phyloP scores from a whole-genome alignment of 352 stramenopile genomes.

The Globisporangium irregulare region DNA sequence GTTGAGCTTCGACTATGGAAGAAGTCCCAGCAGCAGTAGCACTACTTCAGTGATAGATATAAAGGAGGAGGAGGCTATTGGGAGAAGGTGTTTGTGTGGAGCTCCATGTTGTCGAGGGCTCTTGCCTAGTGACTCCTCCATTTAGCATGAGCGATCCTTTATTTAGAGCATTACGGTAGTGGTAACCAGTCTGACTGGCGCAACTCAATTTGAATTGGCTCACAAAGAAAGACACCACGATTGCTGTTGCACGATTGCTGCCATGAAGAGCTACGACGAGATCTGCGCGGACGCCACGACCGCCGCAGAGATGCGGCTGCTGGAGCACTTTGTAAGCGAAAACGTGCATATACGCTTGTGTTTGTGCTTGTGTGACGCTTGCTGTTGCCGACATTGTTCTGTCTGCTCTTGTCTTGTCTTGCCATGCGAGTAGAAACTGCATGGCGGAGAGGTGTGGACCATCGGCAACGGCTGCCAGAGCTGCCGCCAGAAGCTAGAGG shows the following conservation, averaged over 20 bases:
- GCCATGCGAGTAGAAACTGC: constrained; percentile 37
- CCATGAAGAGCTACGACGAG: constrained; percentile 58
- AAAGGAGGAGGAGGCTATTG: neutral
- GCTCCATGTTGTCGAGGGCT: constrained; percentile 28
- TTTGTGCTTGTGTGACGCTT: neutral
- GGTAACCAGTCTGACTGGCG: neutral
- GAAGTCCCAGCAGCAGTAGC: neutral
- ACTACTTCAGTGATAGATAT: neutral
- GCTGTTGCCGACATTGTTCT: neutral
- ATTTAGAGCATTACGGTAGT: neutral
- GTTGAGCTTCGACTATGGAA: constrained; percentile 66
- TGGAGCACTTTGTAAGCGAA: constrained; percentile 59
- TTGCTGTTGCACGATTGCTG: neutral
- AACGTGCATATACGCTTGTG: neutral
- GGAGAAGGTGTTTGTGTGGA: constrained; percentile 26
- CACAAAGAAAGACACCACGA: neutral
- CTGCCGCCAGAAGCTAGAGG: constrained; percentile 45
- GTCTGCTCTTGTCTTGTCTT: neutral
- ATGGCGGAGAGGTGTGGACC: constrained; percentile 71
- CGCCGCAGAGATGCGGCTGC: constrained; percentile 58
- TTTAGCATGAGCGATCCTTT: constrained; percentile 18
- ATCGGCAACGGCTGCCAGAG: constrained; percentile 56
- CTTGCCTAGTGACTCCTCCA: constrained; percentile 29
- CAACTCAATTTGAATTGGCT: constrained; percentile 3
- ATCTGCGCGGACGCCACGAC: constrained; percentile 57